Evolutionary conservation across 78 protist species (phyloP), one percentile per base, ranked within the genome.

Genomic region (Cavenderia fasciculata): DNA sequence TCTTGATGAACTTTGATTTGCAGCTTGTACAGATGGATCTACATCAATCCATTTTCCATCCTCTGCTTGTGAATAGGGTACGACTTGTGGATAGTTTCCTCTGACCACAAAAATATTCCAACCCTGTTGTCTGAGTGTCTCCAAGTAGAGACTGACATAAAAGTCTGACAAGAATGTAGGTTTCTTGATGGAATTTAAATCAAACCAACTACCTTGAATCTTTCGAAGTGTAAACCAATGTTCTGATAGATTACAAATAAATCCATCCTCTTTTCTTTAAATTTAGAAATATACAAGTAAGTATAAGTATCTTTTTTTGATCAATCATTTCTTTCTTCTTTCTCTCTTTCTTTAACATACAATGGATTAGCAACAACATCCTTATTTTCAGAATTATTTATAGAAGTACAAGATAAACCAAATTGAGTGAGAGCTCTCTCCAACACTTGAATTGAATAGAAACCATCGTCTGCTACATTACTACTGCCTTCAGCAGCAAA

Each of bases 221-320:
- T 66, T 72, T 31, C 95, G 33, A 1, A 93, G 18, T 40, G 95
- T 57, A 54, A 93, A 77, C 95, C 95, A 93, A 62, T 93, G 95
- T 2, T 44, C 16, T n/a, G 0, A 1, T 46, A 85, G 14, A 44
- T 86, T 84, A 63, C 94, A 79, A 34, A 74, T 65, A 41, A 74
- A 71, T 18, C 66, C 74, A n/a, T 73, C 23, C 46, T 93, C 86
- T 12, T 47, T 49, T 29, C 77, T 70, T 27, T 2, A 14, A 23
- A 21, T 63, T 8, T n/a, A n/a, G n/a, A n/a, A n/a, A n/a, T n/a
- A n/a, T n/a, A n/a, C n/a, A n/a, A n/a, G n/a, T n/a, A n/a, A n/a
- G n/a, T n/a, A n/a, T n/a, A n/a, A n/a, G n/a, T n/a, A n/a, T n/a
- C n/a, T n/a, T n/a, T n/a, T n/a, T n/a, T n/a, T n/a, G n/a, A n/a